phyloP scores from a whole-genome alignment of 2,329 filamentous ascomycete species.

The Magnaporthales sp. region DNA sequence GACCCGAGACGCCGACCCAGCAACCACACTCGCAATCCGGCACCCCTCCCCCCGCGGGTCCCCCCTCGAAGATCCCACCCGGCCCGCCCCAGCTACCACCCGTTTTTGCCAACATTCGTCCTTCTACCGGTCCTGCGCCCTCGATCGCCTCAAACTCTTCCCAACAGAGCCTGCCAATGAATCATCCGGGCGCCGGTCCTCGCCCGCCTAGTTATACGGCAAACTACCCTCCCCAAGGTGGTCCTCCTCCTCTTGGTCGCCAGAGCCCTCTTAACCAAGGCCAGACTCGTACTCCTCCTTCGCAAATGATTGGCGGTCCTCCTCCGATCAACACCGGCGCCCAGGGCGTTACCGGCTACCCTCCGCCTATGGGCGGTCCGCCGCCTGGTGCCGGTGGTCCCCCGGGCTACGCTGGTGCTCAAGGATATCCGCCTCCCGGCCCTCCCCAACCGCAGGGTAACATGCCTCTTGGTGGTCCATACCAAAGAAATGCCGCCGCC shows the following conservation, averaged over 20 bases:
- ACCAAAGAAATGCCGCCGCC: slow-evolving; percentile 37
- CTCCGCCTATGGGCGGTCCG: slow-evolving; percentile 42
- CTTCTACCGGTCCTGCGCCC: slow-evolving; percentile 24
- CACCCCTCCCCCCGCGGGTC: slow-evolving; percentile 21
- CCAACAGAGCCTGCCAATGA: slow-evolving; percentile 49
- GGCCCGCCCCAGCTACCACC: slow-evolving; percentile 14
- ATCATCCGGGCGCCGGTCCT: slow-evolving; percentile 49
- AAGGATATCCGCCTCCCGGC: slow-evolving; percentile 39
- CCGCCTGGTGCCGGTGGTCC: slow-evolving; percentile 33
- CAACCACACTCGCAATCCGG: slow-evolving; percentile 19
- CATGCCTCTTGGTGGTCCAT: slow-evolving; percentile 26
- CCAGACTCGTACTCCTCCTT: slow-evolving; percentile 45
- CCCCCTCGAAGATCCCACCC: slow-evolving; percentile 18
- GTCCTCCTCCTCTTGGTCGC: slow-evolving; percentile 40
- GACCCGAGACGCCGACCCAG: slow-evolving; percentile 29
- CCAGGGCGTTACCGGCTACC: slow-evolving; percentile 45
- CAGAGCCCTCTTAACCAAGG: slow-evolving; percentile 43
- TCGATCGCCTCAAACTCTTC: slow-evolving; percentile 38
- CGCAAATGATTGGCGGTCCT: slow-evolving; percentile 54
- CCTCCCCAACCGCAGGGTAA: slow-evolving; percentile 18
- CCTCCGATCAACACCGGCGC: slow-evolving; percentile 60
- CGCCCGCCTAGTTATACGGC: slow-evolving; percentile 57
- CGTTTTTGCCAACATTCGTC: slow-evolving; percentile 16
- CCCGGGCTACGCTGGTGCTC: slow-evolving; percentile 36
- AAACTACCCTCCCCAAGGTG: slow-evolving; percentile 37